Base-by-base conservation (phyloP, 2,329 filamentous ascomycete species). In the Pseudogymnoascus sp. region DNA sequence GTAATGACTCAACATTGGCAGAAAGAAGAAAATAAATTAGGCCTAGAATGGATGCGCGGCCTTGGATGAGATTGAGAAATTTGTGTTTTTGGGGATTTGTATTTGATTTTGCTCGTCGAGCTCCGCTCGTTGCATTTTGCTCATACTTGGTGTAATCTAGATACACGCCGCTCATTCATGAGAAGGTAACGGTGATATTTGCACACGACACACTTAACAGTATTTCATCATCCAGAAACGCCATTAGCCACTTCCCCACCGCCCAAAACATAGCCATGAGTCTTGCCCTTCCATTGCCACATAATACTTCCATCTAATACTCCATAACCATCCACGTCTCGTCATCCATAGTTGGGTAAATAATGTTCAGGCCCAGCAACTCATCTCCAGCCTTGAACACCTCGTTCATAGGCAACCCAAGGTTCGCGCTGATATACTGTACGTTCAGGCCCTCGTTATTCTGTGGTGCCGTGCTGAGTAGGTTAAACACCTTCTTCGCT, bases 261-360 rank as follows among this genome's bases (percentile, higher is more conserved):
- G n/a, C 50, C 28, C 10, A 56, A 36, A 56, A 56, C n/a, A 56
- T 5, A 56, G 50, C 50, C 46, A 56, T 31, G 46, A 56, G 25
- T 34, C 46, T 56, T 56, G 46, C 28, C 46, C 5, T 56, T 56
- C 50, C 46, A 34, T 56, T 56, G 25, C 28, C 4, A 56, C 46
- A 34, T 56, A 56, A 56, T 18, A 56, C 46, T 34, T 38, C 12
- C 44, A 37, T 59, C 67, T 74, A 87, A 66, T 82, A 84, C 64
- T 96, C 90, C 65, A 97, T 79, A 67, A 96, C 80, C 46, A 91
- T 91, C 88, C 90, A 97, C 0, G 93, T 97, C 75, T 90, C 84
- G 71, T 97, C 93, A 76, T 97, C 92, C 5, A 96, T 83, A 8
- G 96, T 99, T 28, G 91, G 91, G 77, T 91, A 99, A 67, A 96